Evolutionary conservation across 1,284 basidiomycete genomes (phyloP), one percentile per base, ranked within the genome.

Genomic region (Lentinus polychrous): DNA sequence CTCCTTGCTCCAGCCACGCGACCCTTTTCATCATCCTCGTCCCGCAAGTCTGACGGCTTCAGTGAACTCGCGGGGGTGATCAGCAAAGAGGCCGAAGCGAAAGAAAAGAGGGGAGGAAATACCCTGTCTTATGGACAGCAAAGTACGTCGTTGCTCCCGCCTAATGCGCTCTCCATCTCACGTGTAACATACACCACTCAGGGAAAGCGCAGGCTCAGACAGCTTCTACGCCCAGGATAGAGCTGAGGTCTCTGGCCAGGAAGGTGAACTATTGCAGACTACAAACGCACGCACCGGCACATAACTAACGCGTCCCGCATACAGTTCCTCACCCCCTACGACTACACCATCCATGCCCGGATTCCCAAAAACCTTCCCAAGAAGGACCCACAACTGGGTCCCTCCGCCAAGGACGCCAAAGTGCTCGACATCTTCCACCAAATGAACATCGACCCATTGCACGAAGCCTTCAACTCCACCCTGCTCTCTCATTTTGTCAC

Each of bases 401-500:
- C 84, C 18, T 66, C 72, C 7, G 67, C 68, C 53, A 53, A 62
- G 27, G 66, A 75, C 42, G 76, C 86, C 3, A 72, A 72, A 23
- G 59, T 67, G 20, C 57, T 59, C n/a, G 92, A 95, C 66, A 63
- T 79, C 14, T 85, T 92, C 69, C 68, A 80, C 62, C 76, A 83
- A 57, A 70, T 85, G 20, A 66, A 71, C 51, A 72, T 89, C 53
- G 79, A 90, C 65, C 86, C 87, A 1, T 68, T 87, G n/a, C 67
- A 75, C 56, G 78, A 84, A 61, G 71, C 76, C 20, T 69, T 73
- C 55, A 95, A 96, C 66, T 76, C 82, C 0, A 60, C 65, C 10
- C 72, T 97, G 22, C 70, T 93, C 36, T 69, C 72, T n/a, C 57
- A 70, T 10, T 97, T 81, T 64, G 69, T 93, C 49, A 78, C 88